phyloP scores from a whole-genome alignment of 371 early-diverging fungal genomes.

The Syncephalastrum racemosum region DNA sequence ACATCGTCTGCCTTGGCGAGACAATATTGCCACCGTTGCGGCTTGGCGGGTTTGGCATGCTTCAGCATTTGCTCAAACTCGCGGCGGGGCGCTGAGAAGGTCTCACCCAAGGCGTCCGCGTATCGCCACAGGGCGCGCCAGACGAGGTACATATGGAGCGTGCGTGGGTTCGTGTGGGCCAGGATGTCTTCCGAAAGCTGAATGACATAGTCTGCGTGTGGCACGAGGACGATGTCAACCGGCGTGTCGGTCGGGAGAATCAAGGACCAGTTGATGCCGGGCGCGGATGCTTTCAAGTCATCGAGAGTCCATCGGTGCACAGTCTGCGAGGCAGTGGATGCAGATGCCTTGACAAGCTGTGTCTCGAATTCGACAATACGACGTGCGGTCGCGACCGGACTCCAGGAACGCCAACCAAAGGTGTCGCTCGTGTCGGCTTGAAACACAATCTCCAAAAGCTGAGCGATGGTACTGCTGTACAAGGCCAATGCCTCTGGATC shows the following conservation, averaged over 20 bases:
- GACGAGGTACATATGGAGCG: slow-evolving; percentile 41
- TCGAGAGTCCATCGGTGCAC: slow-evolving; percentile 23
- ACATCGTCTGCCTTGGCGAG: slow-evolving; percentile 38
- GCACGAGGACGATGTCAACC: slow-evolving; percentile 27
- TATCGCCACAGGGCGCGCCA: slow-evolving; percentile 41
- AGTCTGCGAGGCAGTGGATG: slow-evolving; percentile 1
- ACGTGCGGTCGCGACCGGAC: slow-evolving; percentile 39
- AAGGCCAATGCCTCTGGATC: slow-evolving; percentile 26
- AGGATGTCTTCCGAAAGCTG: slow-evolving; percentile 25
- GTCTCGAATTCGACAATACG: slow-evolving; percentile 21
- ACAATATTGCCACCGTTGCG: slow-evolving; percentile 58
- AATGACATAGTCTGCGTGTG: slow-evolving; percentile 34
- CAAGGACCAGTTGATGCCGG: slow-evolving; percentile 43
- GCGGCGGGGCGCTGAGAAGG: slow-evolving; percentile 20
- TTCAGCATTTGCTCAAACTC: slow-evolving; percentile 10
- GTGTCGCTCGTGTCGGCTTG: slow-evolving; percentile 23
- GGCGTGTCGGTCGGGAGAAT: slow-evolving; percentile 28
- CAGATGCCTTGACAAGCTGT: slow-evolving; percentile 8
- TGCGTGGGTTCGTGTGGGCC: slow-evolving; percentile 19
- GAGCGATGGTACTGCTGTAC: slow-evolving; percentile 38
- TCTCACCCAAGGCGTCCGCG: slow-evolving; percentile 31
- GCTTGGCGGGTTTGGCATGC: slow-evolving; percentile 28
- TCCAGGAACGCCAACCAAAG: slow-evolving; percentile 35
- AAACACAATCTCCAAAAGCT: slow-evolving; percentile 23
- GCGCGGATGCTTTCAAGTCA: slow-evolving; percentile 30